Conservation (phyloP, 129 eudicot species). For the Sambucus nigra region DNA sequence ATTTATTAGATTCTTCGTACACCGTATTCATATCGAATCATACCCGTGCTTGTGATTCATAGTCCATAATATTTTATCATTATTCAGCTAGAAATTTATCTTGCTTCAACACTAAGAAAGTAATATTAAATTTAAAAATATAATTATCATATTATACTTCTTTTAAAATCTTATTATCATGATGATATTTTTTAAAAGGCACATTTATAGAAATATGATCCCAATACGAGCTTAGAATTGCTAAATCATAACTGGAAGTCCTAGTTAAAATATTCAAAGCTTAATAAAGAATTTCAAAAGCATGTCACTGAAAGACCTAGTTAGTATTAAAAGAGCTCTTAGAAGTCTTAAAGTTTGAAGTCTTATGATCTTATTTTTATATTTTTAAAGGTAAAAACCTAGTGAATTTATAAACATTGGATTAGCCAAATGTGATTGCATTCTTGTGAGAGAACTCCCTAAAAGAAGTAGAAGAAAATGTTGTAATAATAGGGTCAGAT, state of each 20-base stretch:
- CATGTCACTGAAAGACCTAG: neutral
- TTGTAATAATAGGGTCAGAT: neutral
- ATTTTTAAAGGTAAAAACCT: too few species aligned
- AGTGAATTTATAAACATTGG: neutral
- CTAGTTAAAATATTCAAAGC: neutral
- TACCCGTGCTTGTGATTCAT: too few species aligned
- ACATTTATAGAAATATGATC: neutral
- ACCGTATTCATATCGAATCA: too few species aligned
- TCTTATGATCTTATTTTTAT: too few species aligned
- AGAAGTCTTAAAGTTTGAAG: neutral
- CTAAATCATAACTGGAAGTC: neutral
- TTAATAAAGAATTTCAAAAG: neutral
- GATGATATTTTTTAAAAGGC: too few species aligned
- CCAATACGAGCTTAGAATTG: neutral
- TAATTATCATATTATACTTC: too few species aligned
- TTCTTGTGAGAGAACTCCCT: neutral
- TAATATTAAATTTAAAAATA: too few species aligned
- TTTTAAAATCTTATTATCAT: too few species aligned
- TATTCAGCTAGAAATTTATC: too few species aligned
- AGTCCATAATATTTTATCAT: too few species aligned
- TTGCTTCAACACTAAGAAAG: too few species aligned
- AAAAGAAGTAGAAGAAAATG: slow-evolving; percentile 2
- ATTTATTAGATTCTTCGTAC: too few species aligned
- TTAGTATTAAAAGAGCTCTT: neutral
- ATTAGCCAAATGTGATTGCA: neutral